Base-by-base conservation (phyloP, 345 rosid genomes). In the Eucalyptus marginata region DNA sequence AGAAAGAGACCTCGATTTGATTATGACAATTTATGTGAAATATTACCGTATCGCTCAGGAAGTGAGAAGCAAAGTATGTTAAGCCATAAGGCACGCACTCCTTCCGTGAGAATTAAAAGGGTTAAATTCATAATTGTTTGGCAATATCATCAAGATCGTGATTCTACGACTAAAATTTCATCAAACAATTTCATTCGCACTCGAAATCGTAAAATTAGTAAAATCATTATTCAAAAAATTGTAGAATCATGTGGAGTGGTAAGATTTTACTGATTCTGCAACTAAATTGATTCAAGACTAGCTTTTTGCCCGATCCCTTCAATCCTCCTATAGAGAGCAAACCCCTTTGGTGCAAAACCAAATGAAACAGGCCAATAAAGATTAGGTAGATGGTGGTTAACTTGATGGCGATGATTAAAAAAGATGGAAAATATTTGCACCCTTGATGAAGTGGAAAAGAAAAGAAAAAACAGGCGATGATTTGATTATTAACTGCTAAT, bases 81-180 rank as follows among this genome's bases (percentile, higher is more conserved):
- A 4, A 33, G 24, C 13, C 44, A 33, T 17, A 8, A 33, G 44
- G 20, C 80, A 17, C 1, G 7, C 8, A 4, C 7, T 68, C 24
- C 22, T 66, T 31, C 2, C 20, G 8, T 66, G 43, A 66, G 20
- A 66, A 31, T 0, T 8, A n/a, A 66, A 66, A n/a, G 40, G 40
- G 18, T n/a, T 29, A 27, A 62, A 62, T 62, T 29, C 31, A 12
- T 29, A 62, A 6, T 2, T 62, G 33, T 13, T 4, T 5, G 3
- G 18, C 5, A 31, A 31, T 66, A 15, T 31, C 5, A 9, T 68
- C 12, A 5, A 33, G 3, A 33, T 33, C 0, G 0, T 12, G 66
- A 4, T 13, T 62, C 0, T 0, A 29, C 0, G 20, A 66, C 10
- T 66, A 6, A 0, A 66, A 64, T 64, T n/a, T 64, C 40, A 13